Percentiles rank a stretch among this genome's conserved stretches.
These are phyloP conservation scores for Carallia brachiata DNA, from an alignment of 345 rosid species.

Conservation along the genomic window DNA sequence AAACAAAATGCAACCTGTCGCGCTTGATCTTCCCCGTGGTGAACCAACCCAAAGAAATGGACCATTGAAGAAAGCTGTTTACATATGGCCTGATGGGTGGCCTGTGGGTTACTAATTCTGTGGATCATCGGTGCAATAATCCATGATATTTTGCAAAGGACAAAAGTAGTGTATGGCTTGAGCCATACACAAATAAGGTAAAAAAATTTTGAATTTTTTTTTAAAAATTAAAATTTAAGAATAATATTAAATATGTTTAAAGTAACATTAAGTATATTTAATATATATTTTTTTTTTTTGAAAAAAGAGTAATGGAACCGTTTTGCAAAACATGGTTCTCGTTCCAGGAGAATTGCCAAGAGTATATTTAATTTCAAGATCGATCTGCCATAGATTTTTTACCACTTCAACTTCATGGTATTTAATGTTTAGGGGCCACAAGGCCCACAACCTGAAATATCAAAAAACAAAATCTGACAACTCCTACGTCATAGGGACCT, in stretches of 20 bases:
- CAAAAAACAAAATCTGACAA: constrained; percentile 9
- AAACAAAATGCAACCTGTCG: background rate
- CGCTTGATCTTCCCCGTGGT: constrained; percentile 2
- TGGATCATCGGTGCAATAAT: constrained; percentile 47
- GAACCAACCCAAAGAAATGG: background rate
- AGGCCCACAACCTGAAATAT: constrained; percentile 30
- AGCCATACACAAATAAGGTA: no score
- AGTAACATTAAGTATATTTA: no score
- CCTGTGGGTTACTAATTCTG: constrained; percentile 31
- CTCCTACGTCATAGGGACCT: constrained; percentile 31
- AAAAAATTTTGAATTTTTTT: no score
- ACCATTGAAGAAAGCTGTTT: constrained; percentile 8
- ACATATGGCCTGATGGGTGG: constrained; percentile 3
- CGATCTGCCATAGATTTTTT: constrained; percentile 32
- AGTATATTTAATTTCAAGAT: constrained; percentile 15
- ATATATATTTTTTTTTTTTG: no score
- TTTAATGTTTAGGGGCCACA: constrained; percentile 40
- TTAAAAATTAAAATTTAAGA: no score
- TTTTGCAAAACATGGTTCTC: no score
- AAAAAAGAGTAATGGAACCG: no score
- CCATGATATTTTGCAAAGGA: constrained; percentile 38
- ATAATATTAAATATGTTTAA: no score
- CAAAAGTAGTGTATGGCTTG: no score
- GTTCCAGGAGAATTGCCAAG: no score
- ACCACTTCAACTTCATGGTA: constrained; percentile 34